These are phyloP conservation scores for Populus hybrid DNA, from an alignment of 441 rosid species.

Conservation along the genomic window DNA sequence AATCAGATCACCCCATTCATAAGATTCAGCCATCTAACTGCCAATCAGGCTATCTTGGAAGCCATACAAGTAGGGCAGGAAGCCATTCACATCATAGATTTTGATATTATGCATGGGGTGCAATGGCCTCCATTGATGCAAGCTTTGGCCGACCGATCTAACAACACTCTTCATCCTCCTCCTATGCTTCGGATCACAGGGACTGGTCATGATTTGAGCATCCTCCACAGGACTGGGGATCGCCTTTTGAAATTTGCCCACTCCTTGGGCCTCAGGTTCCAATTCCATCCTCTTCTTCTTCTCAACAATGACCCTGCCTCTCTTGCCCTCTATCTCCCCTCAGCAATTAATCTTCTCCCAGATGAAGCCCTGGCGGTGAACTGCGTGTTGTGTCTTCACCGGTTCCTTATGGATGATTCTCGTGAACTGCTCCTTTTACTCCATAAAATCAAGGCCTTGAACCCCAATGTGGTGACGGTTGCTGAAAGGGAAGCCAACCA, in stretches of 20 bases:
- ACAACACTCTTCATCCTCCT: constrained; percentile 34
- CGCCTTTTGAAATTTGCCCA: constrained; percentile 69
- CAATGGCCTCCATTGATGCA: constrained; percentile 99
- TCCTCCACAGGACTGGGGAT: constrained; percentile 66
- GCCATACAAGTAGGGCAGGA: constrained; percentile 53
- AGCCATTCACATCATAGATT: constrained; percentile 72
- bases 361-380: constrained; percentile 74
- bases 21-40: constrained; percentile 83
- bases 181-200: constrained; percentile 81
- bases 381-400: constrained; percentile 67
- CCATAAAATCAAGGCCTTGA: constrained; percentile 54
- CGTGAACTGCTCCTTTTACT: constrained; percentile 56
- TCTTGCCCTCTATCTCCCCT: constrained; percentile 36
- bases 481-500: constrained; percentile 84
- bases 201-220: constrained; percentile 54
- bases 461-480: constrained; percentile 70
- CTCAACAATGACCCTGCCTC: constrained; percentile 45
- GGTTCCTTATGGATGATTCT: constrained; percentile 47
- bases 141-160: constrained; percentile 68
- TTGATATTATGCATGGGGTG: constrained; percentile 91
- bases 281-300: constrained; percentile 65
- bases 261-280: constrained; percentile 72
- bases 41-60: constrained; percentile 89
- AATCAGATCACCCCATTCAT: constrained; percentile 89
- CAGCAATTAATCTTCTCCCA: constrained; percentile 49